Evolutionary conservation across 208 protist species (phyloP).

Genomic region (Kentomonas sorsogonicus): DNA sequence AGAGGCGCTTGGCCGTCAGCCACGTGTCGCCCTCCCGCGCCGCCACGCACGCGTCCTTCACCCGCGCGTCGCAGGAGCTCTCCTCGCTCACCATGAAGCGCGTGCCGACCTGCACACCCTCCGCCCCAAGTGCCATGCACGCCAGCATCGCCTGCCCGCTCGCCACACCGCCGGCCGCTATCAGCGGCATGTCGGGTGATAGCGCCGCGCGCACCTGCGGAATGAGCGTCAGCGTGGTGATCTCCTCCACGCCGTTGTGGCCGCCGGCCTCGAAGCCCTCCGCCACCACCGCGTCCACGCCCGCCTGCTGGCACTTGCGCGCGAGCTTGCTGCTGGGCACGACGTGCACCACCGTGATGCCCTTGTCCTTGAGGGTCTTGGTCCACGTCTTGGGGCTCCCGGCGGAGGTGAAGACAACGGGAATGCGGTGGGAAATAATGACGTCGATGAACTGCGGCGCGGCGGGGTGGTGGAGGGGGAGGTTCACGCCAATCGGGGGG

Average conservation of each 20-base stretch:
- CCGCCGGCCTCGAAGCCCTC: conserved; percentile 79
- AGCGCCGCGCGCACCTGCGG: conserved; percentile 48
- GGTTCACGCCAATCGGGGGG: conserved; percentile 83
- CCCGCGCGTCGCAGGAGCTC: too few species aligned
- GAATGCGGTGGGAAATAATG: conserved; percentile 74
- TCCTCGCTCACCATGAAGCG: conserved; percentile 24
- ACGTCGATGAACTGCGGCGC: conserved; percentile 39
- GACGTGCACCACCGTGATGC: conserved; percentile 75
- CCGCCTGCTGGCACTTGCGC: conserved; percentile 56
- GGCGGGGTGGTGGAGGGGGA: conserved; percentile 33
- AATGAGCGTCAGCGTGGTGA: conserved; percentile 61
- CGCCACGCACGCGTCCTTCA: conserved; percentile 19
- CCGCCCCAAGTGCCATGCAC: conserved; percentile 24
- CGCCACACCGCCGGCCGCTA: conserved; percentile 59
- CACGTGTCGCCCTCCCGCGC: conserved; percentile 49
- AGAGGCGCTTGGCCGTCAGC: conserved; percentile 52
- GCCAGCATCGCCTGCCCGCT: conserved; percentile 18
- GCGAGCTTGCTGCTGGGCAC: conserved; percentile 76
- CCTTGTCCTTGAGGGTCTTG: conserved; percentile 54
- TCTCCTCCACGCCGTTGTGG: conserved; percentile 62
- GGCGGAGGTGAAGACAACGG: conserved; percentile 83
- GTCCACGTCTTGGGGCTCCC: conserved; percentile 73
- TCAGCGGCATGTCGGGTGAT: conserved; percentile 55
- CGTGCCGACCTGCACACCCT: conserved; percentile 32
- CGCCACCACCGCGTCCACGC: conserved; percentile 72